Evolutionary conservation across 1,139 yeast genomes (phyloP).

Genomic region (Pichia cactophila): DNA sequence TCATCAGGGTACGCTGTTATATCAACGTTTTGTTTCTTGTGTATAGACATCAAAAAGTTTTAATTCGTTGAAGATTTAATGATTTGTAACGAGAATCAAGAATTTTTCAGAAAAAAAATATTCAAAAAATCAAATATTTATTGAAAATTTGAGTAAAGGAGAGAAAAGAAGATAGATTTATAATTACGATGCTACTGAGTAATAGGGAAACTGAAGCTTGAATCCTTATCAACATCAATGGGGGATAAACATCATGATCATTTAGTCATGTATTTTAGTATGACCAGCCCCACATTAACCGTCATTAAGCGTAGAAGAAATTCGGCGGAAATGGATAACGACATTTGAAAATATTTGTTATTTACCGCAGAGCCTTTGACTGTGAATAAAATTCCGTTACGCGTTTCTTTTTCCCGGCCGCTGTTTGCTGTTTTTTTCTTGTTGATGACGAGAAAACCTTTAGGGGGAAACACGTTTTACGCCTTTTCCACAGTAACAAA

Average conservation of each 20-base stretch:
- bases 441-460: too few relatives aligned
- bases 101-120: background rate
- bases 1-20: conserved; percentile 1
- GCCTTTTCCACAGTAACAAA: background rate
- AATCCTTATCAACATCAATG: background rate
- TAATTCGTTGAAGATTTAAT: background rate
- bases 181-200: too few relatives aligned
- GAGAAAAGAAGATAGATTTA: background rate
- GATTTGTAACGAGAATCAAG: background rate
- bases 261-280: conserved; percentile 23
- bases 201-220: too few relatives aligned
- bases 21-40: background rate
- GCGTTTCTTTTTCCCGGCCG: background rate
- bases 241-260: conserved; percentile 36
- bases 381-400: background rate
- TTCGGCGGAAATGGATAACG: conserved; percentile 9
- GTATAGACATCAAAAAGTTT: background rate
- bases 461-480: background rate
- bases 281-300: background rate
- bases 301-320: background rate
- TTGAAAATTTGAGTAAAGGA: background rate
- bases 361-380: too few relatives aligned
- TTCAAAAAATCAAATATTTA: background rate
- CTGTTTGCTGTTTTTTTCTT: too few relatives aligned
- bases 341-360: background rate